phyloP scores from a whole-genome alignment of 163 green algal species.

The Coccomyxa subellipsoidea region DNA sequence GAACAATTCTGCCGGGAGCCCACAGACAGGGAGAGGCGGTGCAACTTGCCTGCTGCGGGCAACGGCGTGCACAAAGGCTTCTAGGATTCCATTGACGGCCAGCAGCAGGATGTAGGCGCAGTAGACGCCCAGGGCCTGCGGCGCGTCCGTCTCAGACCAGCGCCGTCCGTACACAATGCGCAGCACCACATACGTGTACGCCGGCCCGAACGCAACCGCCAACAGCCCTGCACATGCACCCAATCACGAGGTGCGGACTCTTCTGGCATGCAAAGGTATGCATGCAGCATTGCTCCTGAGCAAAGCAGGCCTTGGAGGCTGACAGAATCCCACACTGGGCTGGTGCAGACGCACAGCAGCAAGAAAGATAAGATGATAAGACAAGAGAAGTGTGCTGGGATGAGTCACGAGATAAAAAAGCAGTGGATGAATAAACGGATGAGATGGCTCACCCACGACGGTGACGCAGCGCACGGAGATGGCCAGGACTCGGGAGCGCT shows the following conservation, averaged over 20 bases:
- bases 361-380: neutral
- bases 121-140: conserved; percentile 69
- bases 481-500: neutral
- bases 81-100: conserved; percentile 75
- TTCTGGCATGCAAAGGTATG: no score
- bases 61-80: conserved; percentile 81
- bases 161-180: conserved; percentile 66
- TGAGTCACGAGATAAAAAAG: neutral
- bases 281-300: no score
- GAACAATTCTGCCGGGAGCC: no score
- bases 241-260: no score
- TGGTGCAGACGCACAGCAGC: no score
- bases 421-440: neutral
- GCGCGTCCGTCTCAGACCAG: conserved; percentile 71
- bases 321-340: no score
- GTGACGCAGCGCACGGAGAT: neutral
- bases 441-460: neutral
- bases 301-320: no score
- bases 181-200: conserved; percentile 67
- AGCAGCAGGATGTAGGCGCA: conserved; percentile 75
- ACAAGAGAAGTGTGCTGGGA: neutral
- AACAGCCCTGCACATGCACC: conserved; percentile 60
- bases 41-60: conserved; percentile 14
- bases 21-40: neutral
- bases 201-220: conserved; percentile 72